Percentiles rank a stretch among this genome's conserved stretches.
phyloP scores from a whole-genome alignment of 73 alveolate species.

The Tetrahymena thermophila region DNA sequence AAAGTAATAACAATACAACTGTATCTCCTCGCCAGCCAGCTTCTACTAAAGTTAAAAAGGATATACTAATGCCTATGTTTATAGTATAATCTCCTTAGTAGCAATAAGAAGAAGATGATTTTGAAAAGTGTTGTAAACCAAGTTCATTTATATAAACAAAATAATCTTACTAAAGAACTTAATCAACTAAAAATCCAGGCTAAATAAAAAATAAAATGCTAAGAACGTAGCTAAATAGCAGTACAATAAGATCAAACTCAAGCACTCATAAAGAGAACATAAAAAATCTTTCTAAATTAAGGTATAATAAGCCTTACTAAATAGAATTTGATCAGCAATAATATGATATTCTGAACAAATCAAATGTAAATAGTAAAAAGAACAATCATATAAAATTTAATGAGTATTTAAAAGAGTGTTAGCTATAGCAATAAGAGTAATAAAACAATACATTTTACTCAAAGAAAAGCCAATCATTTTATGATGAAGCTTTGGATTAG shows the following conservation, averaged over 20 bases:
- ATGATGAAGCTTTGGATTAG: neutral
- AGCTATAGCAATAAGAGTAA: neutral
- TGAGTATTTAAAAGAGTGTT: neutral
- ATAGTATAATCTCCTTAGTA: neutral
- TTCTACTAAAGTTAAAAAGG: neutral
- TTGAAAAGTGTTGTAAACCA: neutral
- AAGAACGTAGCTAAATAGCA: neutral
- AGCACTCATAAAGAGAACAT: neutral
- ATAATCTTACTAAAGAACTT: neutral
- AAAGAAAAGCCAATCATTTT: neutral
- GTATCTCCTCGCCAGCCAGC: neutral
- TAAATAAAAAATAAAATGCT: neutral
- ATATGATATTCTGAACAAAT: neutral
- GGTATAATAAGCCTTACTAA: neutral
- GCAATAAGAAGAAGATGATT: neutral
- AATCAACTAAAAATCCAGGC: neutral
- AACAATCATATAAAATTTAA: neutral
- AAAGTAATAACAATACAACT: neutral
- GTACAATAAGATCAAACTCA: neutral
- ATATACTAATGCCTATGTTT: neutral
- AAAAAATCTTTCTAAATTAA: neutral
- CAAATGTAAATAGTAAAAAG: neutral
- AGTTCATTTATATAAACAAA: neutral
- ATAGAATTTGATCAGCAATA: neutral
- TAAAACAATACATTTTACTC: neutral